These are phyloP conservation scores for Fistulina hepatica DNA, from an alignment of 1,284 basidiomycete genomes.

Conservation along the genomic window DNA sequence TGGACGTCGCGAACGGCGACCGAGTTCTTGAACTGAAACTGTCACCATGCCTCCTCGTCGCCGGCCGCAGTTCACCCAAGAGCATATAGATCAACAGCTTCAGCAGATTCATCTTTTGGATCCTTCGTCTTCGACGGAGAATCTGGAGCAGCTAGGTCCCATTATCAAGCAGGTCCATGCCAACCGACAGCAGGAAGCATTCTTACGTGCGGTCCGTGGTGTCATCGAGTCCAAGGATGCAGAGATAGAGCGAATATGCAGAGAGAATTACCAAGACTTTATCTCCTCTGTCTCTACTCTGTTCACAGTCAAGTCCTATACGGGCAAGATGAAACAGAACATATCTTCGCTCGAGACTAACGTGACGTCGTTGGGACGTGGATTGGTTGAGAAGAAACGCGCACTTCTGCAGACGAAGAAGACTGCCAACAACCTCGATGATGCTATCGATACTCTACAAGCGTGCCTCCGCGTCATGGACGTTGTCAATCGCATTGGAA, in stretches of 20 bases:
- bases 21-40: no score
- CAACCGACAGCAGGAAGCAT: constrained; percentile 84
- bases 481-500: constrained; percentile 86
- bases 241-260: constrained; percentile 94
- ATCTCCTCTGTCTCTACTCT: constrained; percentile 92
- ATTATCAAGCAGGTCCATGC: constrained; percentile 90
- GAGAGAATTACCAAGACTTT: constrained; percentile 96
- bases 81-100: constrained; percentile 73
- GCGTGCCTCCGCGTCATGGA: constrained; percentile 88
- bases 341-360: constrained; percentile 61
- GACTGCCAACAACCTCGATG: constrained; percentile 88
- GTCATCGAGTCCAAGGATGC: constrained; percentile 90
- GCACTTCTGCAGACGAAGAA: constrained; percentile 82
- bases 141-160: constrained; percentile 86
- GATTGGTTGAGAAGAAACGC: constrained; percentile 87
- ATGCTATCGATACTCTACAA: constrained; percentile 91
- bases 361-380: constrained; percentile 70
- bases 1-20: no score
- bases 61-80: constrained; percentile 64
- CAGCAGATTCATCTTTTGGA: constrained; percentile 83
- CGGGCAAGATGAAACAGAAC: constrained; percentile 70
- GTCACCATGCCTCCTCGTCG: constrained; percentile 59
- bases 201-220: constrained; percentile 74
- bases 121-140: constrained; percentile 78
- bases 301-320: constrained; percentile 87